Percentiles rank a stretch among this genome's conserved stretches.
phyloP scores from a whole-genome alignment of 2,329 filamentous ascomycete species.

The Clonostachys rosea region DNA sequence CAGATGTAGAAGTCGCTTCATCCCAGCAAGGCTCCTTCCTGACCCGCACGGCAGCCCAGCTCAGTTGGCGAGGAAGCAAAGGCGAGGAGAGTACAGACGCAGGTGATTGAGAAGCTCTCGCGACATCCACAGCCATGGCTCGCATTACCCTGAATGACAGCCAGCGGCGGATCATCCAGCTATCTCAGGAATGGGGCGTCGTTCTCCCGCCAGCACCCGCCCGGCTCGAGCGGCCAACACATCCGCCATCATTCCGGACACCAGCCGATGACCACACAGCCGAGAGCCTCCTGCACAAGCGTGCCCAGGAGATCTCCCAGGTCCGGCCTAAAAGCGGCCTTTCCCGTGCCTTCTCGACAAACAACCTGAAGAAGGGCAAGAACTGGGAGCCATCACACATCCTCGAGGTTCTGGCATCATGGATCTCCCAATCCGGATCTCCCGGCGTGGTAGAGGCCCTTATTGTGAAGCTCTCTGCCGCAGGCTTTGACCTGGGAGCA shows the following conservation, averaged over 20 bases:
- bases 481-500: slow-evolving; percentile 46
- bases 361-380: slow-evolving; percentile 39
- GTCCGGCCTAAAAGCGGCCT: slow-evolving; percentile 31
- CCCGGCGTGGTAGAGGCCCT: slow-evolving; percentile 50
- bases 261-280: slow-evolving; percentile 44
- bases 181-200: slow-evolving; percentile 47
- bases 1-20: too few species aligned
- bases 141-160: slow-evolving; percentile 26
- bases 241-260: slow-evolving; percentile 35
- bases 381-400: slow-evolving; percentile 48
- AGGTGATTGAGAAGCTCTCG: neutral
- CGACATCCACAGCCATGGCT: slow-evolving; percentile 14
- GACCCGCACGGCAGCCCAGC: too few species aligned
- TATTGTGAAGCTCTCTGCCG: slow-evolving; percentile 40
- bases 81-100: too few species aligned
- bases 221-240: slow-evolving; percentile 33
- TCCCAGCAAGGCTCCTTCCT: too few species aligned
- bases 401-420: slow-evolving; percentile 43
- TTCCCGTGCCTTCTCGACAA: slow-evolving; percentile 28
- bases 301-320: slow-evolving; percentile 26
- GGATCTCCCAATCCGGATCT: slow-evolving; percentile 22
- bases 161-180: slow-evolving; percentile 40
- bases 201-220: slow-evolving; percentile 29
- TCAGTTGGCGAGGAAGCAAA: too few species aligned
- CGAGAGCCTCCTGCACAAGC: slow-evolving; percentile 48